Evolutionary conservation across 169 alveolate species (phyloP), one percentile per base, ranked within the genome.

Genomic region (Plasmodium blacklocki): DNA sequence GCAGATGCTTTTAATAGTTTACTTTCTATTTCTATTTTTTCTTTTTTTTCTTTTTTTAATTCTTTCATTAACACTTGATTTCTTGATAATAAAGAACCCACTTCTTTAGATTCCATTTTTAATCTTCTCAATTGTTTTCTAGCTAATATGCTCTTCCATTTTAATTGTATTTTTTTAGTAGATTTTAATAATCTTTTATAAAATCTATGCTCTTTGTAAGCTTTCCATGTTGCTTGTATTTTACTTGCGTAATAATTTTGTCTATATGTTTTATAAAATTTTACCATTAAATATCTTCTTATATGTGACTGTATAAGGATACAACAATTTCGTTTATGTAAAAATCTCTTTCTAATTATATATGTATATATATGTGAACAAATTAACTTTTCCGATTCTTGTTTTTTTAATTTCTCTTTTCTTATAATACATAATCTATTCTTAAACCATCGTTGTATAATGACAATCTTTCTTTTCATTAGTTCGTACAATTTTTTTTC

Each of bases 141-240:
- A 0, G 98, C 98, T 58, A 94, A 62, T 29, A 71, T 86, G 1
- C 95, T 90, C 49, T 95, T 88, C 96, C 97, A 94, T 21, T 88
- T 91, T 9, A 88, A 74, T 56, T 96, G 97, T 1, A 95, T 95
- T 75, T 91, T 76, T 39, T 80, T 50, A 2, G 93, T 89, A 21
- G 96, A 91, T 32, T 39, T 64, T 62, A 73, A 88, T 74, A 96
- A 83, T 8, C 74, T 72, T 56, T 18, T 49, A 73, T 87, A 94
- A 71, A 71, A 67, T 18, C 45, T 56, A 26, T 94, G 73, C 66
- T 94, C 94, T 73, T 64, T 59, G 50, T 89, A 83, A 62, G 91
- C 88, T 74, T 87, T 88, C 92, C 95, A 94, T 1, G 95, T 71
- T 29, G 96, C 94, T 88, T 96, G 97, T 32, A 96, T 93, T 62